These are phyloP conservation scores for Diplodia seriata DNA, from an alignment of 2,329 filamentous ascomycete genomes.

Conservation along the genomic window DNA sequence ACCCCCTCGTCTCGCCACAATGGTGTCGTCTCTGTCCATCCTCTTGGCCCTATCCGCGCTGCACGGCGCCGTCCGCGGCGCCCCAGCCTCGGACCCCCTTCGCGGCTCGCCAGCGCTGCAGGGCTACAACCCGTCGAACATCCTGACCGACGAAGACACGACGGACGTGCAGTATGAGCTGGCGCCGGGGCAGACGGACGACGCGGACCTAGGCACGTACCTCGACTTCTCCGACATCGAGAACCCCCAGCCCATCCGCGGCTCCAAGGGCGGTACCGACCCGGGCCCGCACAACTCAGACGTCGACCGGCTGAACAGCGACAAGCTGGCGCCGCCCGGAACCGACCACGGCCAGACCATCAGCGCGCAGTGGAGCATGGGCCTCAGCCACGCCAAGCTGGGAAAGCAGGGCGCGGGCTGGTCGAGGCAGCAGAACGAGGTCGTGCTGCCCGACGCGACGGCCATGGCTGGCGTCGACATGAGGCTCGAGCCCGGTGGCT, in stretches of 20 bases:
- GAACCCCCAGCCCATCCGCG: constrained; percentile 64
- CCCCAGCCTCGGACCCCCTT: constrained; percentile 30
- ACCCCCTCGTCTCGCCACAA: neutral
- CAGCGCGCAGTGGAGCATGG: constrained; percentile 63
- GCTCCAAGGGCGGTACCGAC: constrained; percentile 58
- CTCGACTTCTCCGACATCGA: constrained; percentile 62
- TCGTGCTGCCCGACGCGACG: constrained; percentile 54
- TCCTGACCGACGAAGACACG: constrained; percentile 37
- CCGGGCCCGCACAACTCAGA: constrained; percentile 60
- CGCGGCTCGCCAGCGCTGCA: constrained; percentile 31
- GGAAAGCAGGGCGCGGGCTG: constrained; percentile 55
- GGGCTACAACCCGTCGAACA: constrained; percentile 34
- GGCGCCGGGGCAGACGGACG: constrained; percentile 59
- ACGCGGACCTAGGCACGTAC: constrained; percentile 59
- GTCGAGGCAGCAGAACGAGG: constrained; percentile 62
- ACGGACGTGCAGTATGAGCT: constrained; percentile 51
- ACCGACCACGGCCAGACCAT: constrained; percentile 59
- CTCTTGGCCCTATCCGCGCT: constrained; percentile 14
- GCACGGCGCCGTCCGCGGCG: neutral
- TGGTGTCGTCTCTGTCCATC: constrained; percentile 17
- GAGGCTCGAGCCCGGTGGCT: constrained; percentile 34
- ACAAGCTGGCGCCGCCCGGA: constrained; percentile 61
- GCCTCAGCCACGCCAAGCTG: constrained; percentile 41
- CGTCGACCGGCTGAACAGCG: constrained; percentile 63
- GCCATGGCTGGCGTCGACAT: constrained; percentile 36